A percentile compares a stretch with the other conserved stretches of the same genome.
Conservation (phyloP, 306 rosid genomes). For the Castanopsis chinensis region DNA sequence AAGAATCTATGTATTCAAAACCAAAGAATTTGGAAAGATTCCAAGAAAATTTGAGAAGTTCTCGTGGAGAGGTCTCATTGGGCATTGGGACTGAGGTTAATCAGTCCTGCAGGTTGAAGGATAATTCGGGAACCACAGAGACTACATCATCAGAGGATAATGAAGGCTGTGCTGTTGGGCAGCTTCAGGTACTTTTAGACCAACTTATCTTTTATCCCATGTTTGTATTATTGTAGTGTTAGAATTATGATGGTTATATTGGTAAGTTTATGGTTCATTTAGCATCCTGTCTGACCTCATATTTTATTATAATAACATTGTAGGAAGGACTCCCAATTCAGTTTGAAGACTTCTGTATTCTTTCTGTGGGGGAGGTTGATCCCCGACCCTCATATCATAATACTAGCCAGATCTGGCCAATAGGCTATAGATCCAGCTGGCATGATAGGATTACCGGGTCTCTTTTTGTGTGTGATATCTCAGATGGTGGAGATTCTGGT, state of each 20-base stretch:
- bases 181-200: no score
- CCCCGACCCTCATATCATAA: slow-evolving; percentile 67
- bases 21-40: slow-evolving; percentile 12
- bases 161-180: no score
- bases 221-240: no score
- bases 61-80: slow-evolving; percentile 40
- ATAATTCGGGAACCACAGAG: no score
- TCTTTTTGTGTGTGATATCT: slow-evolving; percentile 67
- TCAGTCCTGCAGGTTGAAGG: no score
- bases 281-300: slow-evolving; percentile 19
- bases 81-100: no score
- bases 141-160: no score
- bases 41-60: slow-evolving; percentile 36
- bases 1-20: slow-evolving; percentile 33
- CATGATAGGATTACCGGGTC: slow-evolving; percentile 91
- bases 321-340: slow-evolving; percentile 87
- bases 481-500: slow-evolving; percentile 88
- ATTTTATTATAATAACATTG: no score
- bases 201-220: no score
- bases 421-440: slow-evolving; percentile 87
- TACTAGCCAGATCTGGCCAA: slow-evolving; percentile 57
- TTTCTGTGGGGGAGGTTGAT: slow-evolving; percentile 84
- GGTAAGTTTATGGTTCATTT: slow-evolving; percentile 9
- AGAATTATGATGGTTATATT: no score
- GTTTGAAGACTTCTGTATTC: slow-evolving; percentile 81